Evolutionary conservation across 345 rosid genomes (phyloP).

Genomic region (Adansonia digitata): DNA sequence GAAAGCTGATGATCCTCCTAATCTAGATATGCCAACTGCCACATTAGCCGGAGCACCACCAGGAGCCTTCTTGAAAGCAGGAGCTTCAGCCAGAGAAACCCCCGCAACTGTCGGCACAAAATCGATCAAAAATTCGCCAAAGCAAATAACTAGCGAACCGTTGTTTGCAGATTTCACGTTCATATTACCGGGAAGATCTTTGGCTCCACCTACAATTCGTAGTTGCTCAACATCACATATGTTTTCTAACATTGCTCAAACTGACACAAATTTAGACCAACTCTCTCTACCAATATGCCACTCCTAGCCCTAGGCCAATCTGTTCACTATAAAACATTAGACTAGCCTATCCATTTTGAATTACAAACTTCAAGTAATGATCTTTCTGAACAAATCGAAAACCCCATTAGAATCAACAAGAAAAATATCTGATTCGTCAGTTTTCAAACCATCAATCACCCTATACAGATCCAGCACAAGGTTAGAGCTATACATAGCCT

Average conservation of each 20-base stretch:
- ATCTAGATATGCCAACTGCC: slow-evolving; percentile 81
- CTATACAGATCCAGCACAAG: slow-evolving; percentile 9
- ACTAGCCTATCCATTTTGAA: background rate
- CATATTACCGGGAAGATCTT: slow-evolving; percentile 23
- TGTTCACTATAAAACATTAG: background rate
- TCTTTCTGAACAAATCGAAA: background rate
- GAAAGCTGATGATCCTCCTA: slow-evolving; percentile 94
- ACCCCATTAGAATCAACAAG: background rate
- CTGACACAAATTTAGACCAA: background rate
- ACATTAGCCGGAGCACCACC: slow-evolving; percentile 99
- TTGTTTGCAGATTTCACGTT: slow-evolving; percentile 13
- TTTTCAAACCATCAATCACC: background rate
- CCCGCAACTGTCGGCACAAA: slow-evolving; percentile 86
- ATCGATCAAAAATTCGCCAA: slow-evolving; percentile 96
- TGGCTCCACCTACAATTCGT: slow-evolving; percentile 27
- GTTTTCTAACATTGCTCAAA: background rate
- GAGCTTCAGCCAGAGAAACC: slow-evolving; percentile 93
- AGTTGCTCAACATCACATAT: slow-evolving; percentile 9
- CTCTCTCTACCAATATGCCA: background rate
- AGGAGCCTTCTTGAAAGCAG: slow-evolving; percentile 92
- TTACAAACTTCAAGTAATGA: background rate
- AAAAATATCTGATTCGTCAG: background rate
- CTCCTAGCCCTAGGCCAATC: background rate
- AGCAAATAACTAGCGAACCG: slow-evolving; percentile 61
- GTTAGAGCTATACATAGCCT: background rate